A percentile compares a stretch with the other conserved stretches of the same genome.
phyloP scores from a whole-genome alignment of 2,329 filamentous ascomycete species.

The Fusarium ramigenum region DNA sequence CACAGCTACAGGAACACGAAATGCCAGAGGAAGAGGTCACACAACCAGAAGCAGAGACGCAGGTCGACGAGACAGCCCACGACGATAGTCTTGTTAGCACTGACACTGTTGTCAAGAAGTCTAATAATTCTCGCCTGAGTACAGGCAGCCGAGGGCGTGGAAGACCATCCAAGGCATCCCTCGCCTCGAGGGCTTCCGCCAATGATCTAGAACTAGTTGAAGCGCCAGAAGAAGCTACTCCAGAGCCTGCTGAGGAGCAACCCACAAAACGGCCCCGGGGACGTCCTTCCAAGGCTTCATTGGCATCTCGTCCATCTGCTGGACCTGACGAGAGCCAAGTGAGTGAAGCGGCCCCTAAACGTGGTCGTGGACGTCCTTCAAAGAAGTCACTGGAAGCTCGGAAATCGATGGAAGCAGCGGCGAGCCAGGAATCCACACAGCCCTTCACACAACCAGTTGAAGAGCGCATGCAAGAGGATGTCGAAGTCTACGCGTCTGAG shows the following conservation, averaged over 20 bases:
- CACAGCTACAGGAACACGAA: conserved; percentile 3
- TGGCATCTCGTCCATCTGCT: conserved; percentile 38
- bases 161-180: conserved; percentile 45
- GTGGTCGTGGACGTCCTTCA: conserved; percentile 45
- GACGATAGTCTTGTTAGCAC: conserved; percentile 55
- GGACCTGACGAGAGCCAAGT: conserved; percentile 34
- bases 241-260: conserved; percentile 16
- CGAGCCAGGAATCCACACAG: conserved; percentile 24
- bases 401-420: conserved; percentile 32
- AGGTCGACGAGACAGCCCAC: conserved; percentile 43
- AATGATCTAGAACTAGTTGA: conserved; percentile 40
- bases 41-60: conserved; percentile 18
- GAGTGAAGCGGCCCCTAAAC: conserved; percentile 40
- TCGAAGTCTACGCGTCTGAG: conserved; percentile 21
- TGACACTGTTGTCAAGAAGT: conserved; percentile 54
- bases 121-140: conserved; percentile 29
- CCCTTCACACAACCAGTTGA: conserved; percentile 23
- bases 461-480: conserved; percentile 29
- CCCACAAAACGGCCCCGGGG: conserved; percentile 45
- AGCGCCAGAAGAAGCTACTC: conserved; percentile 15
- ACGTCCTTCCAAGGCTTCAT: conserved; percentile 46
- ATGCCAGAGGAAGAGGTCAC: not conserved
- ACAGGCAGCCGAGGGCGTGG: conserved; percentile 43
- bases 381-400: conserved; percentile 45
- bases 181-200: conserved; percentile 40